Evolutionary conservation across 192 early-diverging fungal species (phyloP).

Genomic region (Obelidium mucronatum): DNA sequence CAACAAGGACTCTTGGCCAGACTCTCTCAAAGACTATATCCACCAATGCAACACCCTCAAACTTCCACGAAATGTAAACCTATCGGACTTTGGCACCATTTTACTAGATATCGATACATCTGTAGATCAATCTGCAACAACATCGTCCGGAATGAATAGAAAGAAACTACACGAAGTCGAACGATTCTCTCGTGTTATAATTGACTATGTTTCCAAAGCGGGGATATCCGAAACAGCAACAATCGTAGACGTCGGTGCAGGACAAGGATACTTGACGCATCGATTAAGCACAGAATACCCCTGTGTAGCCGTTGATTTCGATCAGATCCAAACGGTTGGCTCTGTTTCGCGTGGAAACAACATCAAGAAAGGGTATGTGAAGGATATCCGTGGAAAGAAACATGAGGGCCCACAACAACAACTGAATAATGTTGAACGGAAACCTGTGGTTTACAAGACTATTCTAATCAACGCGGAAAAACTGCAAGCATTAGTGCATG

Average conservation of each 20-base stretch:
- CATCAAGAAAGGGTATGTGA: conserved; percentile 7
- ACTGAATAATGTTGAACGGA: neutral
- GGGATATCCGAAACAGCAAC: neutral
- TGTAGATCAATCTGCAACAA: neutral
- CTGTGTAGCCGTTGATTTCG: conserved; percentile 43
- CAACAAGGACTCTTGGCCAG: conserved; percentile 22
- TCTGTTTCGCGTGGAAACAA: conserved; percentile 20
- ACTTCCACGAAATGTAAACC: conserved; percentile 11
- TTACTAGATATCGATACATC: neutral
- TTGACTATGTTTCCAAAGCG: neutral
- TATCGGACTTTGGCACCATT: neutral
- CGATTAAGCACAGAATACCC: conserved; percentile 30
- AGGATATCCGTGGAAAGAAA: conserved; percentile 10
- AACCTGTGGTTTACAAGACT: conserved; percentile 27
- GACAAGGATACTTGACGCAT: conserved; percentile 48
- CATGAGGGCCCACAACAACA: no score
- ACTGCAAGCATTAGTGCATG: conserved; percentile 3
- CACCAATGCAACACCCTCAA: neutral
- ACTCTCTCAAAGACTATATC: conserved; percentile 30
- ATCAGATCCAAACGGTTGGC: conserved; percentile 37
- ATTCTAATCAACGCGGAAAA: neutral
- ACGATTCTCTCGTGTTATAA: conserved; percentile 15
- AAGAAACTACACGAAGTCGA: conserved; percentile 40
- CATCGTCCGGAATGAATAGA: conserved; percentile 26
- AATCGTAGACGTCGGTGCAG: conserved; percentile 45